Evolutionary conservation across 2,329 filamentous ascomycete species (phyloP).

Genomic region (Cladophialophora chaetospira): DNA sequence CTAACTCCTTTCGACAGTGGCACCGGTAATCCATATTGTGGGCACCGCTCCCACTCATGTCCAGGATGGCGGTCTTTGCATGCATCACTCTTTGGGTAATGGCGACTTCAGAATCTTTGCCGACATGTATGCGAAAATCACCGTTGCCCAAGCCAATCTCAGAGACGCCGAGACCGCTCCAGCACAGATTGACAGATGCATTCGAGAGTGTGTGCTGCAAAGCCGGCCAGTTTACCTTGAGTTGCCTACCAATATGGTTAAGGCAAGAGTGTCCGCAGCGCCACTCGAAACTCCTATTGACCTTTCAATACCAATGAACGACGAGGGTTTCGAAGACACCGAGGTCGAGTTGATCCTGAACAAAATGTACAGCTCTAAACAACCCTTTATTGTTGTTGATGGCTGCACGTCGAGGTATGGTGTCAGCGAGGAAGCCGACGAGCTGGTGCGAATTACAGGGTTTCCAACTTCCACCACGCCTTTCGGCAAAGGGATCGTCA

Average conservation of each 20-base stretch:
- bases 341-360: slow-evolving; percentile 38
- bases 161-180: slow-evolving; percentile 50
- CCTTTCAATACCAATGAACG: slow-evolving; percentile 26
- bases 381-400: slow-evolving; percentile 56
- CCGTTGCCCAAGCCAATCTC: slow-evolving; percentile 53
- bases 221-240: slow-evolving; percentile 61
- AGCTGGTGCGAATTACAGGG: slow-evolving; percentile 46
- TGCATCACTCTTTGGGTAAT: slow-evolving; percentile 46
- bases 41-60: slow-evolving; percentile 37
- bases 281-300: slow-evolving; percentile 26
- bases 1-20: slow-evolving; percentile 38
- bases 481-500: slow-evolving; percentile 55
- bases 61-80: slow-evolving; percentile 26
- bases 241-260: slow-evolving; percentile 45
- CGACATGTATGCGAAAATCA: slow-evolving; percentile 54
- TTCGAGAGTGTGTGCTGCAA: slow-evolving; percentile 55
- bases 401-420: slow-evolving; percentile 50
- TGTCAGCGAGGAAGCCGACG: slow-evolving; percentile 47
- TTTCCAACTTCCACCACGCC: slow-evolving; percentile 53
- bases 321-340: slow-evolving; percentile 33
- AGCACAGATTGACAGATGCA: slow-evolving; percentile 54
- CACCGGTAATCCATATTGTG: slow-evolving; percentile 63
- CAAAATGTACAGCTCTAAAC: slow-evolving; percentile 49
- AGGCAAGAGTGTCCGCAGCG: slow-evolving; percentile 23
- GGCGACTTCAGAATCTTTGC: slow-evolving; percentile 56